Percentiles rank a stretch among this genome's conserved stretches.
phyloP scores from a whole-genome alignment of 805 yeast species.

The Candida koratica region DNA sequence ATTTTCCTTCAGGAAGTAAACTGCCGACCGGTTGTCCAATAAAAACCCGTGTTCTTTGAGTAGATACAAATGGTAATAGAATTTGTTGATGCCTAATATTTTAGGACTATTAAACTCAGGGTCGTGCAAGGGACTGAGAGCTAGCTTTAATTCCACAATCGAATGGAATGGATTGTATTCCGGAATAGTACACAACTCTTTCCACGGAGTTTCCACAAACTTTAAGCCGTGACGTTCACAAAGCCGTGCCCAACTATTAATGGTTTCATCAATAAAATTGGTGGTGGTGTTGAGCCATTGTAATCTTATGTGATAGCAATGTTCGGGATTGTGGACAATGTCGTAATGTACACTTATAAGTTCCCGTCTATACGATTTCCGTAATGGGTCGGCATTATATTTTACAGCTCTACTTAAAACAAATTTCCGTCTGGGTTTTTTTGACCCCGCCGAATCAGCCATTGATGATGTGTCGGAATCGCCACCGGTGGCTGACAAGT shows the following conservation, averaged over 20 bases:
- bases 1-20: conserved; percentile 48
- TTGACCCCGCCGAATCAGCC: conserved; percentile 23
- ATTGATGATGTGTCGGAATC: conserved; percentile 24
- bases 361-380: conserved; percentile 73
- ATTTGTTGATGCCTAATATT: conserved; percentile 48
- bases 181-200: conserved; percentile 76
- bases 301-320: conserved; percentile 83
- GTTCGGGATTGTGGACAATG: conserved; percentile 88
- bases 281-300: conserved; percentile 95
- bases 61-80: conserved; percentile 74
- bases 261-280: conserved; percentile 41
- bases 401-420: conserved; percentile 63
- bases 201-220: conserved; percentile 85
- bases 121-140: conserved; percentile 69
- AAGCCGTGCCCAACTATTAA: conserved; percentile 62
- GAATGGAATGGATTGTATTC: conserved; percentile 83
- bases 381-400: conserved; percentile 71
- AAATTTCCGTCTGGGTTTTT: conserved; percentile 36
- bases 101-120: conserved; percentile 41
- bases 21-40: conserved; percentile 74
- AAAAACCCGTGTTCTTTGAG: conserved; percentile 69
- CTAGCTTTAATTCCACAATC: conserved; percentile 62
- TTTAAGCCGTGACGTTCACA: conserved; percentile 82
- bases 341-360: conserved; percentile 82
- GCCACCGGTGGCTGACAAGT: background rate